phyloP scores from a whole-genome alignment of 306 rosid genomes.

The Bauhinia variegata region DNA sequence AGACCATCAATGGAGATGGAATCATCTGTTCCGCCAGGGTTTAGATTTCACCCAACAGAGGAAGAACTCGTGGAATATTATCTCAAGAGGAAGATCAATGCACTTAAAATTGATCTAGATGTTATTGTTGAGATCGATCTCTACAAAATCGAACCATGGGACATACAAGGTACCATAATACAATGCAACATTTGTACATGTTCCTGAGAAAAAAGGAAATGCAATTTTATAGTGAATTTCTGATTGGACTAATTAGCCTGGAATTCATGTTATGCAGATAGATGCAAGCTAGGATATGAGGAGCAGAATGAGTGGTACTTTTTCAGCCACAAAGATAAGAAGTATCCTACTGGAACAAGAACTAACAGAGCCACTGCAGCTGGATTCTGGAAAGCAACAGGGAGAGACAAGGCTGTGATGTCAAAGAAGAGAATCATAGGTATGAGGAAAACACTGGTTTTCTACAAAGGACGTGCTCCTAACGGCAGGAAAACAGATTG shows the following conservation, averaged over 20 bases:
- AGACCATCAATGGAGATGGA: constrained; percentile 68
- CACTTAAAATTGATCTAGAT: constrained; percentile 74
- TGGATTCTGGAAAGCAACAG: constrained; percentile 97
- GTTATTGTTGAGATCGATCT: constrained; percentile 87
- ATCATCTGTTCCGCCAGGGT: constrained; percentile 91
- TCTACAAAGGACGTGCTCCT: constrained; percentile 93
- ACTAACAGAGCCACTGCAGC: constrained; percentile 89
- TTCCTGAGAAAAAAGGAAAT: too few species aligned
- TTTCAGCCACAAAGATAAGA: constrained; percentile 91
- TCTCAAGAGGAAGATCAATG: constrained; percentile 79
- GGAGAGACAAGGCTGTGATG: constrained; percentile 87
- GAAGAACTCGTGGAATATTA: constrained; percentile 95
- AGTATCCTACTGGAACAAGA: constrained; percentile 86
- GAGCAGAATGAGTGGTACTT: constrained; percentile 91
- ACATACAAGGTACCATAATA: constrained; percentile 72
- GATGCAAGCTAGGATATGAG: constrained; percentile 72
- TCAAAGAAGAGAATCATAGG: constrained; percentile 77
- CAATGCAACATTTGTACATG: neutral
- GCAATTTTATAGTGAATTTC: neutral
- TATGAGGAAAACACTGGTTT: constrained; percentile 91
- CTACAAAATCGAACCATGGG: constrained; percentile 96
- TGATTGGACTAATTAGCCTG: neutral
- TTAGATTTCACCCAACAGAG: constrained; percentile 98
- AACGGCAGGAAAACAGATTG: constrained; percentile 87
- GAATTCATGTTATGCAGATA: constrained; percentile 39